These are phyloP conservation scores for Podospora anserina DNA, from an alignment of 495 filamentous ascomycete genomes.

Conservation along the genomic window DNA sequence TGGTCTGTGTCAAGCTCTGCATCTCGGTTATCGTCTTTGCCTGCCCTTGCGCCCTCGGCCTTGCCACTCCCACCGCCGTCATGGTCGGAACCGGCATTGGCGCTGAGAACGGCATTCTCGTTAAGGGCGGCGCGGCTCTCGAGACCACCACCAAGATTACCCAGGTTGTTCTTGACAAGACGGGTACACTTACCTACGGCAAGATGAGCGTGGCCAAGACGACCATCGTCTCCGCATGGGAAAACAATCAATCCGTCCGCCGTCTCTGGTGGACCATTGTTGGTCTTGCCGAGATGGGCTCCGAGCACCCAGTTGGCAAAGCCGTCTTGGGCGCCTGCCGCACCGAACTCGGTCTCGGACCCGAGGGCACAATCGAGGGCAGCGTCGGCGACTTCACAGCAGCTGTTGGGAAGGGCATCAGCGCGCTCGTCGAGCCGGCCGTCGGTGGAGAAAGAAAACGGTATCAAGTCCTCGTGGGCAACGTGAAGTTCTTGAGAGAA, in stretches of 20 bases:
- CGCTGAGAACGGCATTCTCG: conserved; percentile 93
- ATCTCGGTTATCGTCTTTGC: conserved; percentile 99
- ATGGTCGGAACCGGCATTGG: conserved; percentile 98
- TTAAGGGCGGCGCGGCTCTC: conserved; percentile 91
- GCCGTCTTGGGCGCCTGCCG: conserved; percentile 75
- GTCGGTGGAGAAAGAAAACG: conserved; percentile 59
- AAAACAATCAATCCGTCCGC: conserved; percentile 60
- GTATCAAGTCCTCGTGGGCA: conserved; percentile 81
- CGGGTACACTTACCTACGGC: conserved; percentile 89
- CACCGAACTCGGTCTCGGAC: conserved; percentile 64
- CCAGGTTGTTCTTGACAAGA: conserved; percentile 98
- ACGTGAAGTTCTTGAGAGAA: conserved; percentile 68
- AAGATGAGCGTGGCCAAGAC: conserved; percentile 85
- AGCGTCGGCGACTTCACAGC: conserved; percentile 81
- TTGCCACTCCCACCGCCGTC: conserved; percentile 93
- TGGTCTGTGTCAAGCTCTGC: conserved; percentile 96
- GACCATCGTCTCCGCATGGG: conserved; percentile 66
- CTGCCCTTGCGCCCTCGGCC: conserved; percentile 90
- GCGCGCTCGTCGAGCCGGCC: conserved; percentile 74
- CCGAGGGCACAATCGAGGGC: conserved; percentile 75
- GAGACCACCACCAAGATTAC: conserved; percentile 90
- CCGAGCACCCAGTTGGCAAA: conserved; percentile 91
- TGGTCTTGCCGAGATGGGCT: conserved; percentile 87
- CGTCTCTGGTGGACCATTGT: conserved; percentile 92
- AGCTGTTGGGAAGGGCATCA: conserved; percentile 79